phyloP scores from a whole-genome alignment of 2,329 filamentous ascomycete species.

The Neurospora sp. region DNA sequence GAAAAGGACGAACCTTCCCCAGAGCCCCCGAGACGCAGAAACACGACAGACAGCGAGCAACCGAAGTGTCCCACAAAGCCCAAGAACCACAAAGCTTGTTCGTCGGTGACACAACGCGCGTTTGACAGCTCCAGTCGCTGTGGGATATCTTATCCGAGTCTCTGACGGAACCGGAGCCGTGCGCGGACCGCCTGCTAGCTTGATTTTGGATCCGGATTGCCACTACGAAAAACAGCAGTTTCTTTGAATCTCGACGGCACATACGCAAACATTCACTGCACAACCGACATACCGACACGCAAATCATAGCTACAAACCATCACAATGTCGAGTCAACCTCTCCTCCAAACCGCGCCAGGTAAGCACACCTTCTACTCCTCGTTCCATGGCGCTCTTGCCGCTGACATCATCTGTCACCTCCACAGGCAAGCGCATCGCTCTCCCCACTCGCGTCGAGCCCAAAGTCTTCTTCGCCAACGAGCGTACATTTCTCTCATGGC shows the following conservation, averaged over 20 bases:
- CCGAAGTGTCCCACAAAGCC: background rate
- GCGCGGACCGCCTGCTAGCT: background rate
- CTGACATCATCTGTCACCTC: slow-evolving; percentile 3
- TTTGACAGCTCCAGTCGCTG: background rate
- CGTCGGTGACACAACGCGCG: background rate
- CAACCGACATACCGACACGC: background rate
- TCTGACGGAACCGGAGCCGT: background rate
- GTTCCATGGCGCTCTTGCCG: slow-evolving; percentile 7
- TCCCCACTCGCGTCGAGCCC: slow-evolving; percentile 94
- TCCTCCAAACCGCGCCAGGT: slow-evolving; percentile 91
- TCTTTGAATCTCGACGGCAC: slow-evolving; percentile 1
- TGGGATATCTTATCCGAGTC: background rate
- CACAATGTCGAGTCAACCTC: slow-evolving; percentile 89
- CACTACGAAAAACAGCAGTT: slow-evolving; percentile 1
- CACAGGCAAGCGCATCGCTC: slow-evolving; percentile 91
- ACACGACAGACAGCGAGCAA: background rate
- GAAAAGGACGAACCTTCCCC: background rate
- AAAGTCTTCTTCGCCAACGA: slow-evolving; percentile 99
- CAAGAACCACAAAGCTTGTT: background rate
- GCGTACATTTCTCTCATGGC: slow-evolving; percentile 97
- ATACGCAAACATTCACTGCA: background rate
- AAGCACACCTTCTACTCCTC: slow-evolving; percentile 21
- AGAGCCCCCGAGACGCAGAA: background rate
- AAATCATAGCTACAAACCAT: background rate
- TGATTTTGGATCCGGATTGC: background rate